These are phyloP conservation scores for Pythium insidiosum DNA, from an alignment of 352 stramenopile species.

Conservation along the genomic window DNA sequence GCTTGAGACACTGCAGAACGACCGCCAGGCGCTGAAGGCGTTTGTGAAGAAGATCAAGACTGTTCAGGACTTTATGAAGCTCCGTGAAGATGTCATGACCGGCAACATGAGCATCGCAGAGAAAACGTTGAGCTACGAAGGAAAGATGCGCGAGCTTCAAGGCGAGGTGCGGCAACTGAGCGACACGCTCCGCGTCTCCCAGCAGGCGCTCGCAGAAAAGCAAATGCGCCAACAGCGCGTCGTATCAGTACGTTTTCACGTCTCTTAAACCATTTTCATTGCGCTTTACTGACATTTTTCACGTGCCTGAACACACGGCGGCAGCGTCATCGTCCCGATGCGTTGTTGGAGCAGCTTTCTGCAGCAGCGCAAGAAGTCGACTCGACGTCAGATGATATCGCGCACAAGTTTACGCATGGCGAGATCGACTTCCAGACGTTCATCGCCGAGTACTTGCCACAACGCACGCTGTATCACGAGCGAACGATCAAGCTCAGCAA, in stretches of 20 bases:
- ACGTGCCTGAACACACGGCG: too few species aligned
- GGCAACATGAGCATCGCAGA: slow-evolving; percentile 74
- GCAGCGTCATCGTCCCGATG: slow-evolving; percentile 67
- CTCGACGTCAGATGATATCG: slow-evolving; percentile 59
- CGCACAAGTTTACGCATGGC: slow-evolving; percentile 61
- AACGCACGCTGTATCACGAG: slow-evolving; percentile 68
- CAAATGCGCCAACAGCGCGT: slow-evolving; percentile 63
- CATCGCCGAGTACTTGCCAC: slow-evolving; percentile 49
- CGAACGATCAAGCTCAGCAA: slow-evolving; percentile 66
- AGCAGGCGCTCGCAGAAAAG: slow-evolving; percentile 57
- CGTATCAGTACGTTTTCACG: slow-evolving; percentile 33
- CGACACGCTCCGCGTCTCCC: slow-evolving; percentile 31
- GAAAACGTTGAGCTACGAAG: slow-evolving; percentile 55
- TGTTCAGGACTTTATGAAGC: slow-evolving; percentile 60
- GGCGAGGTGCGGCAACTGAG: slow-evolving; percentile 39
- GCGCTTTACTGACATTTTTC: background rate
- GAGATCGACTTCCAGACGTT: slow-evolving; percentile 66
- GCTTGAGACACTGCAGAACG: slow-evolving; percentile 51
- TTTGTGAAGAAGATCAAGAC: slow-evolving; percentile 52
- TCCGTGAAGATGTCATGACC: slow-evolving; percentile 66
- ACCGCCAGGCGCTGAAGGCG: slow-evolving; percentile 50
- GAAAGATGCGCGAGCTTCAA: slow-evolving; percentile 38
- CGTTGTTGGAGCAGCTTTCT: slow-evolving; percentile 60
- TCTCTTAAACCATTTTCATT: background rate
- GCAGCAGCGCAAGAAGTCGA: slow-evolving; percentile 51